phyloP scores from a whole-genome alignment of 202 grass and related monocot species.

The Zoysia matrella region DNA sequence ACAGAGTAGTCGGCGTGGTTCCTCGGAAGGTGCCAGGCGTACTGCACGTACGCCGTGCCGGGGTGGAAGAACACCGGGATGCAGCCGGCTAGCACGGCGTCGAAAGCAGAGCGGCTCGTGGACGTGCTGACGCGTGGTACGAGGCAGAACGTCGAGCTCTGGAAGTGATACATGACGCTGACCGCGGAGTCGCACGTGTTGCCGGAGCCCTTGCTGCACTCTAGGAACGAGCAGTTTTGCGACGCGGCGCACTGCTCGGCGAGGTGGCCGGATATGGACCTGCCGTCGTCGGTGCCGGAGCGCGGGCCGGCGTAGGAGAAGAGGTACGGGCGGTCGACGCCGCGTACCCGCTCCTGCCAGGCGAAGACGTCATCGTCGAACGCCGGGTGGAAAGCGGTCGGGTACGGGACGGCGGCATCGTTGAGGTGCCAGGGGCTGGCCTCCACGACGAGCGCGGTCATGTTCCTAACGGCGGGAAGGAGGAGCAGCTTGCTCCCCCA shows the following conservation, averaged over 20 bases:
- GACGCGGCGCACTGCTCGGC: conserved; percentile 64
- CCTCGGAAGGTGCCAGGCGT: conserved; percentile 72
- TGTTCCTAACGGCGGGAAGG: conserved; percentile 63
- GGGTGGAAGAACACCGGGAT: conserved; percentile 85
- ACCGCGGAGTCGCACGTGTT: conserved; percentile 50
- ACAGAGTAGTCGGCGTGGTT: conserved; percentile 64
- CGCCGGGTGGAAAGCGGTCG: conserved; percentile 72
- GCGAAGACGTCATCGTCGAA: conserved; percentile 49
- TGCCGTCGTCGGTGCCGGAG: conserved; percentile 40
- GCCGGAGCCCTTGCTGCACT: conserved; percentile 48
- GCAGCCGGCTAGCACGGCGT: conserved; percentile 21
- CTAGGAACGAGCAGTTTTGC: conserved; percentile 51
- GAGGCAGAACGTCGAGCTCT: conserved; percentile 82
- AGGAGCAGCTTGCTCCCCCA: conserved; percentile 76
- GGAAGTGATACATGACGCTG: conserved; percentile 61
- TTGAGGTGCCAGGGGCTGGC: conserved; percentile 68
- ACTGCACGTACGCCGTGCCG: conserved; percentile 71
- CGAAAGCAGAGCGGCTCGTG: conserved; percentile 55
- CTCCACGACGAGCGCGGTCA: conserved; percentile 68
- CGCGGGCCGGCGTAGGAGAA: conserved; percentile 73
- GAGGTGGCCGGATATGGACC: conserved; percentile 54
- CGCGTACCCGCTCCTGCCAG: conserved; percentile 69
- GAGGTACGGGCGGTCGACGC: conserved; percentile 44
- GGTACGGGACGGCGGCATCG: conserved; percentile 69
- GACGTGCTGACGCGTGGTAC: conserved; percentile 58